A percentile compares a stretch with the other conserved stretches of the same genome.
Evolutionary conservation across 106 monocot species (phyloP).

Genomic region (Acorus gramineus): DNA sequence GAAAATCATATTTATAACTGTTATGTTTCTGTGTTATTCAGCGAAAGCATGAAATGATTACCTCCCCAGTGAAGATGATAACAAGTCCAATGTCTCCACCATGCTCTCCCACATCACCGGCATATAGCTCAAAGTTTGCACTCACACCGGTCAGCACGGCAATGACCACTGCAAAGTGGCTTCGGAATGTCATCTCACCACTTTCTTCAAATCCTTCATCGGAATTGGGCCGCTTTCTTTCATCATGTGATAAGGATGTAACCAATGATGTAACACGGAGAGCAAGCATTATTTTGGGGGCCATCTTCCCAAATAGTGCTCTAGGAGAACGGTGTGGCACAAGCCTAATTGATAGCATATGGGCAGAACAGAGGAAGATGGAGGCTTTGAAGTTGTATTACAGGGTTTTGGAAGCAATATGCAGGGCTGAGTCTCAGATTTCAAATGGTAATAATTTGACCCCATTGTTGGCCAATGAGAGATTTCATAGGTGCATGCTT

Average conservation of each 20-base stretch:
- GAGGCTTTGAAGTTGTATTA: constrained; percentile 91
- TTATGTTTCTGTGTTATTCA: constrained; percentile 25
- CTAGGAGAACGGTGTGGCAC: constrained; percentile 40
- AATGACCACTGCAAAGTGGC: constrained; percentile 99
- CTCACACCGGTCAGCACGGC: constrained; percentile 82
- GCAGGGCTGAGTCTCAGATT: constrained; percentile 69
- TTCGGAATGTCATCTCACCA: constrained; percentile 62
- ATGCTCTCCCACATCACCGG: constrained; percentile 43
- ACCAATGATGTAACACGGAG: constrained; percentile 53
- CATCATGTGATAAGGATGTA: constrained; percentile 53
- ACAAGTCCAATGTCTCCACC: constrained; percentile 49
- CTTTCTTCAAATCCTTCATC: constrained; percentile 65
- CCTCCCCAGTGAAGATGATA: constrained; percentile 64
- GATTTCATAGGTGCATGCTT: constrained; percentile 95
- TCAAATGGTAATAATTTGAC: constrained; percentile 62
- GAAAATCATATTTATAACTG: neutral
- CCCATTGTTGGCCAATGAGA: constrained; percentile 64
- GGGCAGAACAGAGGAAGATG: constrained; percentile 90
- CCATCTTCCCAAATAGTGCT: constrained; percentile 62
- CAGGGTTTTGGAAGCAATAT: constrained; percentile 87
- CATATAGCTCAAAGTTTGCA: constrained; percentile 29
- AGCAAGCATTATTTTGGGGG: constrained; percentile 60
- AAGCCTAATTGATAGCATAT: constrained; percentile 64
- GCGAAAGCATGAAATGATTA: constrained; percentile 40
- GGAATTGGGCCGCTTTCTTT: constrained; percentile 61